Percentiles rank a stretch among this genome's conserved stretches.
Conservation (phyloP, 2,329 filamentous ascomycete species). For the Dothideomycetes sp. region DNA sequence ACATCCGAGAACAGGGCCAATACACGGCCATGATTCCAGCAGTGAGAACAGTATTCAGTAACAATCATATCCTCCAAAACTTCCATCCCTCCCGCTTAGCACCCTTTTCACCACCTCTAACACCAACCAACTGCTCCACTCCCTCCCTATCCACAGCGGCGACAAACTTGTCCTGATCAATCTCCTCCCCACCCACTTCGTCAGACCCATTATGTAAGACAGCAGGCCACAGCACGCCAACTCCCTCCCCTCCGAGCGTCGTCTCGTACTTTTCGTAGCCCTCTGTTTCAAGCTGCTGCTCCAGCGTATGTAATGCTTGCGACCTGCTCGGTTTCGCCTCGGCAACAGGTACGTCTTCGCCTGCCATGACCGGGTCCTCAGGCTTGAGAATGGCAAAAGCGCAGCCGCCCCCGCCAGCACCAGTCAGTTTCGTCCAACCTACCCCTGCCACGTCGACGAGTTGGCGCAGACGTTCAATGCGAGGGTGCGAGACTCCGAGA, state of each 20-base stretch:
- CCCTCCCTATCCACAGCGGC: constrained; percentile 74
- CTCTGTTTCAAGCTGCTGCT: constrained; percentile 44
- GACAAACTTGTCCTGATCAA: constrained; percentile 80
- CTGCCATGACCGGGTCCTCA: constrained; percentile 19
- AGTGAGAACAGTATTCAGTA: not conserved
- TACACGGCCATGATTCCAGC: no score
- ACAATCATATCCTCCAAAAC: constrained; percentile 19
- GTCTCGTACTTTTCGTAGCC: constrained; percentile 81
- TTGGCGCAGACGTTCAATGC: constrained; percentile 82
- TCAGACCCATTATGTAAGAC: constrained; percentile 76
- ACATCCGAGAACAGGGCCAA: no score
- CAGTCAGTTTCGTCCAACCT: constrained; percentile 95
- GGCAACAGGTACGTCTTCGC: constrained; percentile 6
- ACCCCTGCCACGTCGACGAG: constrained; percentile 80
- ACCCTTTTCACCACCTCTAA: constrained; percentile 26
- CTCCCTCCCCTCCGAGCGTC: constrained; percentile 82
- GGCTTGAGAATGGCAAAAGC: constrained; percentile 83
- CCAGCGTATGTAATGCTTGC: constrained; percentile 44
- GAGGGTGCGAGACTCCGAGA: constrained; percentile 86
- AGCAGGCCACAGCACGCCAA: constrained; percentile 89
- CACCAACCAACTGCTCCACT: constrained; percentile 78
- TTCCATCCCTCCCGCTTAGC: constrained; percentile 22
- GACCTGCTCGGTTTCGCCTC: constrained; percentile 1
- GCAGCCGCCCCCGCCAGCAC: constrained; percentile 89
- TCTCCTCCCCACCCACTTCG: constrained; percentile 79